These are phyloP conservation scores for Tympanopsis confertula DNA, from an alignment of 2,329 filamentous ascomycete species.

Conservation along the genomic window DNA sequence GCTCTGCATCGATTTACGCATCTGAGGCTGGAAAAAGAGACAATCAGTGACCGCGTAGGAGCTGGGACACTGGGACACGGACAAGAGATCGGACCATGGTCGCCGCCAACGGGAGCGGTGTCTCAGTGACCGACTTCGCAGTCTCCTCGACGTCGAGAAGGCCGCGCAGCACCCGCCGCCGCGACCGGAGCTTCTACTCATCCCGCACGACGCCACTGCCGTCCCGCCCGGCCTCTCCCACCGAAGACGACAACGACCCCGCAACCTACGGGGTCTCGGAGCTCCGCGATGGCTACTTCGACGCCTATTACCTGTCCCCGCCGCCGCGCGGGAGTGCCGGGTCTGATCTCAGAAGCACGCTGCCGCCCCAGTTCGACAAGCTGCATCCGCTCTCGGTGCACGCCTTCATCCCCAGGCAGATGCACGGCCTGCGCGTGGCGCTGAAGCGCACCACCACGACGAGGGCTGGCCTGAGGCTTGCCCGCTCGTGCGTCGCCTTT, in stretches of 20 bases:
- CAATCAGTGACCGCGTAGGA: no score
- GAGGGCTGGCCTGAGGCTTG: conserved; percentile 34
- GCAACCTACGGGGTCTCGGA: not conserved
- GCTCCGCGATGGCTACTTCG: no score
- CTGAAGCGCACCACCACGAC: conserved; percentile 29
- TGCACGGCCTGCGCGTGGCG: conserved; percentile 28
- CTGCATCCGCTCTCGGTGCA: conserved; percentile 31
- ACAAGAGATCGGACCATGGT: no score
- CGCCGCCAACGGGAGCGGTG: no score
- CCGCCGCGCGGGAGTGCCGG: conserved; percentile 23
- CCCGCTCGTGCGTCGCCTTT: conserved; percentile 43
- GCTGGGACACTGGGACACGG: no score
- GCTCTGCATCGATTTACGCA: no score
- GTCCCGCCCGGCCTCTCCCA: not conserved
- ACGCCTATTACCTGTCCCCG: conserved; percentile 26
- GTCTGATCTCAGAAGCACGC: conserved; percentile 26
- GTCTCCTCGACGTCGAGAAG: not conserved
- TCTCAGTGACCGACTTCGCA: not conserved
- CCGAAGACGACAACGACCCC: not conserved
- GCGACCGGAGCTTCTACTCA: not conserved
- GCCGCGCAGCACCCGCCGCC: not conserved
- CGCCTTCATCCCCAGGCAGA: conserved; percentile 33
- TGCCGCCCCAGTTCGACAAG: conserved; percentile 33
- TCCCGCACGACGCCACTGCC: no score
- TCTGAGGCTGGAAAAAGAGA: no score